Base-by-base conservation (phyloP, 2,329 filamentous ascomycete species). In the Penicillium sp. region DNA sequence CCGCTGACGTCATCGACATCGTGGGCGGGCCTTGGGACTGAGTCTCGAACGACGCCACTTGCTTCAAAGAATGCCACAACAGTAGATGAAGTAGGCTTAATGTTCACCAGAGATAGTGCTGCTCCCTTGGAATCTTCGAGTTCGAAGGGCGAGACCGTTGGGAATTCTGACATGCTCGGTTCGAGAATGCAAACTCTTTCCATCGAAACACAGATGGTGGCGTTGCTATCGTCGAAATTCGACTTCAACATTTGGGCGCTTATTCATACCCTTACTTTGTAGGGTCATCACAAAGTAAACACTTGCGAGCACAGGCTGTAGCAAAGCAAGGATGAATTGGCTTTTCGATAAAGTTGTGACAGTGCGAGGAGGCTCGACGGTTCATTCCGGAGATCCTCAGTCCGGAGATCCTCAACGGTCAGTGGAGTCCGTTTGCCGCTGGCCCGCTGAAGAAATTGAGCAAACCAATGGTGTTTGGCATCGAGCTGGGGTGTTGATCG, bases 1-100 rank as follows among this genome's bases (percentile, higher is more conserved):
- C 37, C 49, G 49, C 49, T 52, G 49, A 52, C 49, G 49, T 52
- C 49, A 52, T 52, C 14, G 37, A 17, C 14, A 3, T 17, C 17
- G 22, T 31, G 3, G 35, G 3, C 12, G 28, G 5, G 28, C 20
- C 20, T 38, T n/a, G 14, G 25, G 20, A 12, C 20, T 14, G 34
- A 35, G 35, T 38, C 38, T 52, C 22, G 49, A 39, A n/a, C 20
- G 17, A 39, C 20, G 35, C 34, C 37, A n/a, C 20, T 41, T n/a
- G 7, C 20, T 12, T 39, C 35, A n/a, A 41, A 15, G n/a, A 35
- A 25, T 38, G n/a, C 1, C 7, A 5, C 12, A 37, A 17, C 22
- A 15, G 25, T 39, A 14, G 41, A 51, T 50, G 35, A 7, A 8
- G 11, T 8, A 45, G 22, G 12, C 6, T 25, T 28, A 0, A 45